Evolutionary conservation across 441 rosid genomes (phyloP), one percentile per base, ranked within the genome.

Genomic region (Mallotus japonicus): DNA sequence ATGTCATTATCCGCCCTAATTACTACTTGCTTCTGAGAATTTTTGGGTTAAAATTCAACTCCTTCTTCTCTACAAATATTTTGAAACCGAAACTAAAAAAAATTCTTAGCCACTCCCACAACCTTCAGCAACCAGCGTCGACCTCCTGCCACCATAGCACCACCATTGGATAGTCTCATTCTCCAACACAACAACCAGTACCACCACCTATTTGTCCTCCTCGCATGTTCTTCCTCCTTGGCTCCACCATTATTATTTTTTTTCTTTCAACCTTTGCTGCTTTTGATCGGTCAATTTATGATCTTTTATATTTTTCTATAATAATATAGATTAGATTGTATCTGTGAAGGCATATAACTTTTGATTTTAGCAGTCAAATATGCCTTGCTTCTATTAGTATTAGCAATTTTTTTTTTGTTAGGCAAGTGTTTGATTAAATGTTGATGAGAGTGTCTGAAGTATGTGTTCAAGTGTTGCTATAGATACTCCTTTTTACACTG

Each of bases 341-440:
- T 11, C 37, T 53, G 4, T 56, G 12, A 67, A 0, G 53, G 5
- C 44, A 11, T 37, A 28, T 20, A 51, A 17, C 73, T 40, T 67
- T 40, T 67, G 16, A 55, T 11, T 66, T 73, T 1, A 0, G 32
- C 42, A 22, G 61, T 68, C 17, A 42, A 22, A 28, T 42, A 34
- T 65, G 22, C 4, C 22, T 28, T 63, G 56, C 74, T 61, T 55
- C 24, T 47, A 62, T 58, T 69, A 1, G 34, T 19, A 17, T 32
- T 37, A 8, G 55, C n/a, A 6, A 16, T 62, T 24, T 55, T 46
- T 74, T 51, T 54, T 61, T 75, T 22, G 56, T 59, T 63, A 22
- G n/a, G 62, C 87, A 86, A 90, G 81, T 84, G 85, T 77, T 85
- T 73, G 84, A 75, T 76, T 74, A 60, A 80, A 86, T 80, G 85